A percentile compares a stretch with the other conserved stretches of the same genome.
phyloP scores from a whole-genome alignment of 768 basidiomycete species.

The Gloeopeniophorella convolvens region DNA sequence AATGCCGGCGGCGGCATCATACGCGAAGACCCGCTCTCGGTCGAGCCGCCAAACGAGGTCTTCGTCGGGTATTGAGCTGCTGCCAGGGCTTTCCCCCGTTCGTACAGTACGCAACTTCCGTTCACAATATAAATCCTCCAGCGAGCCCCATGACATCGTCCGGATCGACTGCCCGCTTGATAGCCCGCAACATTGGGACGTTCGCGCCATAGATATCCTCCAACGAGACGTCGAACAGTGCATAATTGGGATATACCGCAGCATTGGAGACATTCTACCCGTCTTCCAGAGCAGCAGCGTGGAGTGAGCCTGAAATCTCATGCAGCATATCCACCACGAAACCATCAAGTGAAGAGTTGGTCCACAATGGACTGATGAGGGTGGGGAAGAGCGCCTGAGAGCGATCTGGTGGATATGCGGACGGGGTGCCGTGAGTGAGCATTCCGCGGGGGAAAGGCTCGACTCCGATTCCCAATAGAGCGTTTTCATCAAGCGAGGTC shows the following conservation, averaged over 20 bases:
- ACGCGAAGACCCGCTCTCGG: no score
- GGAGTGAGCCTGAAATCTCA: not conserved
- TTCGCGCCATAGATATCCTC: conserved; percentile 18
- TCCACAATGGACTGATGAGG: conserved; percentile 16
- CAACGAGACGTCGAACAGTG: conserved; percentile 14
- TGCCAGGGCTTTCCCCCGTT: no score
- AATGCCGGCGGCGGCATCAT: no score
- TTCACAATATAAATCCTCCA: conserved; percentile 19
- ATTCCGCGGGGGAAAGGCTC: conserved; percentile 16
- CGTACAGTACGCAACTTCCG: no score
- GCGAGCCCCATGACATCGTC: conserved; percentile 20
- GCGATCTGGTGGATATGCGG: conserved; percentile 21
- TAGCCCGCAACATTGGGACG: not conserved
- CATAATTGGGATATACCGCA: conserved; percentile 21
- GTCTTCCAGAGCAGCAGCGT: conserved; percentile 8
- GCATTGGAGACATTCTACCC: conserved; percentile 16
- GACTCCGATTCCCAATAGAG: conserved; percentile 4
- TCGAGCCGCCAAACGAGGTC: no score
- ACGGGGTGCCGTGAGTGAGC: conserved; percentile 4
- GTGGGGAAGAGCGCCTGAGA: conserved; percentile 16
- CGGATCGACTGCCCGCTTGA: conserved; percentile 13
- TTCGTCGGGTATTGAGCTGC: no score
- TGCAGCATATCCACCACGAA: not conserved
- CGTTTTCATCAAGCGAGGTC: no score
- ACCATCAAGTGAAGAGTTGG: not conserved